Evolutionary conservation across 2,329 filamentous ascomycete genomes (phyloP), one percentile per base, ranked within the genome.

Genomic region (Periconia digitata): DNA sequence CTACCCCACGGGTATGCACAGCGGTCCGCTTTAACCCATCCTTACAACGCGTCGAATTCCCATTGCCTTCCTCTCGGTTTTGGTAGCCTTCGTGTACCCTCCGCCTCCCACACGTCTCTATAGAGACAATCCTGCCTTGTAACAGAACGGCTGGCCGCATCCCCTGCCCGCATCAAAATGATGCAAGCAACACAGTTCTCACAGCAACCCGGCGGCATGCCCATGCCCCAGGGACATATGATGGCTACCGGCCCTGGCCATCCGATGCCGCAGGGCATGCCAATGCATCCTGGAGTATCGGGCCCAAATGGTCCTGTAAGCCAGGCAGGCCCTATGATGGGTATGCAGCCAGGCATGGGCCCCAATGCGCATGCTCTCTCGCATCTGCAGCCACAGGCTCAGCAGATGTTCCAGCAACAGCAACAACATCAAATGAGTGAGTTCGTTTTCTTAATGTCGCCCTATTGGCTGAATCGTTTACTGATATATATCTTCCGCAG

Each of bases 221-320:
- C 85, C 58, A 83, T 87, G 57, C 80, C 82, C 54, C 82, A 82
- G 54, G 82, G 79, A 43, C 83, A 85, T 59, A 81, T 81, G 53
- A 84, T 85, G 76, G 79, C 81, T 27, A 85, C 87, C 67, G 84
- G 83, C 63, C 86, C 87, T 44, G 86, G 82, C 58, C 85, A 88
- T 66, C 85, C 83, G 35, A 86, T 87, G 70, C 79, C 78, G 44
- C 85, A 86, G 55, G 83, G 82, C 58, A 87, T 87, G 69, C 86
- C 89, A 71, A 82, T 85, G 72, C 86, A 88, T 60, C 87, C 89
- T 75, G 85, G 82, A 52, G 87, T 87, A 22, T 88, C 87, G 49
- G 86, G 83, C 29, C 86, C 87, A 17, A 85, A 84, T 57, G 83
- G 81, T 52, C 81, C 82, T 67, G 85, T 89, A 56, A 89, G 84